phyloP scores from a whole-genome alignment of 768 basidiomycete genomes.

The Lentinula raphanica region DNA sequence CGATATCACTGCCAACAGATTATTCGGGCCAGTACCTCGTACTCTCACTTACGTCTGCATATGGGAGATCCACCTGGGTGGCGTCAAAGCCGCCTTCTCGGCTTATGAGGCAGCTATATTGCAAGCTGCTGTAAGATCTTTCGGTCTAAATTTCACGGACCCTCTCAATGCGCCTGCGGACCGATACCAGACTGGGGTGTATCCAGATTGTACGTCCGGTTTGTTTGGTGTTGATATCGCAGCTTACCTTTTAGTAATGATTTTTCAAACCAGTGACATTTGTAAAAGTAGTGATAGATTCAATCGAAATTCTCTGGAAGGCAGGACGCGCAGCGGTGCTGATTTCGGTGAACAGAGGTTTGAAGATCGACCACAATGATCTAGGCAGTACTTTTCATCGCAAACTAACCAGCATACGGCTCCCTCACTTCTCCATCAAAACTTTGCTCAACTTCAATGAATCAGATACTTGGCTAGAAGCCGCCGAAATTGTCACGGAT shows the following conservation, averaged over 20 bases:
- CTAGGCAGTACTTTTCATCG: conserved; percentile 63
- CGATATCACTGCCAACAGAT: conserved; percentile 74
- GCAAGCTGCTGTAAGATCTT: conserved; percentile 46
- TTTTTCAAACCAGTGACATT: conserved; percentile 63
- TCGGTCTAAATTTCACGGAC: conserved; percentile 71
- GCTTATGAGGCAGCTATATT: conserved; percentile 50
- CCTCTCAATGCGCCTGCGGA: conserved; percentile 73
- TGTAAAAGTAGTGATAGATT: conserved; percentile 57
- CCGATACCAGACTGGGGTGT: conserved; percentile 53
- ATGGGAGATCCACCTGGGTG: conserved; percentile 82
- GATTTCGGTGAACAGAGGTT: conserved; percentile 50
- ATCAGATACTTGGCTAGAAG: conserved; percentile 62
- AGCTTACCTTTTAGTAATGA: not conserved
- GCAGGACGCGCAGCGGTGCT: conserved; percentile 50
- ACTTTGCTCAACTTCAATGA: conserved; percentile 41
- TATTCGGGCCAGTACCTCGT: conserved; percentile 86
- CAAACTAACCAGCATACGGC: conserved; percentile 53
- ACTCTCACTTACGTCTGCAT: conserved; percentile 86
- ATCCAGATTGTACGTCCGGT: conserved; percentile 68
- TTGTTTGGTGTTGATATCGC: not conserved
- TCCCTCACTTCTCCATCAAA: conserved; percentile 48
- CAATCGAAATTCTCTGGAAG: conserved; percentile 52
- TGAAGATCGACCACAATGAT: conserved; percentile 70
- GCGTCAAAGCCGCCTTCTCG: conserved; percentile 50
- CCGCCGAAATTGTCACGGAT: conserved; percentile 48